These are phyloP conservation scores for Hericium alpestre DNA, from an alignment of 768 basidiomycete genomes.

Conservation along the genomic window DNA sequence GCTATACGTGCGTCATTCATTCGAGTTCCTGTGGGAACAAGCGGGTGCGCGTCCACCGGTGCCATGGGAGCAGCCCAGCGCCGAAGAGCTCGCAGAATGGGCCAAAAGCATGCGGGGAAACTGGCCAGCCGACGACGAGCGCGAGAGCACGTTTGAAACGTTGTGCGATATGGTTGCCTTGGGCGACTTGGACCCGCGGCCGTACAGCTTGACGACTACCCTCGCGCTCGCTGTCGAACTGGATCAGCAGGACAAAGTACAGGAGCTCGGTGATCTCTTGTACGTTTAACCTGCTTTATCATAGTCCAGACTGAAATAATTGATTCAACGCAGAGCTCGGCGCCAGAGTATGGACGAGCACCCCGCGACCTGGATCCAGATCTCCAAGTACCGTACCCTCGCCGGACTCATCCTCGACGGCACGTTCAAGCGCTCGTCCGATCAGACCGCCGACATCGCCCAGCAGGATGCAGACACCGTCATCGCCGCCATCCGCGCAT, in stretches of 20 bases:
- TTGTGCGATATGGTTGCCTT: neutral
- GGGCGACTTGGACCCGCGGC: neutral
- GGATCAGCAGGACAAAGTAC: neutral
- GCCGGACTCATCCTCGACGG: neutral
- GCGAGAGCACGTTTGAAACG: neutral
- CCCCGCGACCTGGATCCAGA: neutral
- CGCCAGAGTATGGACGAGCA: neutral
- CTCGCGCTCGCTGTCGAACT: neutral
- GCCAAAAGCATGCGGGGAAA: neutral
- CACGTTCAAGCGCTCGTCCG: neutral
- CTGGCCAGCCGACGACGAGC: neutral
- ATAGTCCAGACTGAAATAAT: too few relatives aligned
- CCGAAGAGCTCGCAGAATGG: neutral
- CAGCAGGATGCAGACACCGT: neutral
- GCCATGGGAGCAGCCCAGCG: neutral
- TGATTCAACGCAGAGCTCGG: neutral
- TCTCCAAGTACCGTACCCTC: neutral
- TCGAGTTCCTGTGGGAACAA: conserved; percentile 1
- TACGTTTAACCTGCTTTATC: neutral
- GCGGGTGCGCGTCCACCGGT: neutral
- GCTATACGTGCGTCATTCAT: neutral
- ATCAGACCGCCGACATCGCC: neutral
- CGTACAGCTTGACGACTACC: neutral
- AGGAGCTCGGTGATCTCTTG: neutral
- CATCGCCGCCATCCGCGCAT: neutral